Evolutionary conservation across 129 eudicot genomes (phyloP), one percentile per base, ranked within the genome.

Genomic region (Cynara cardunculus): DNA sequence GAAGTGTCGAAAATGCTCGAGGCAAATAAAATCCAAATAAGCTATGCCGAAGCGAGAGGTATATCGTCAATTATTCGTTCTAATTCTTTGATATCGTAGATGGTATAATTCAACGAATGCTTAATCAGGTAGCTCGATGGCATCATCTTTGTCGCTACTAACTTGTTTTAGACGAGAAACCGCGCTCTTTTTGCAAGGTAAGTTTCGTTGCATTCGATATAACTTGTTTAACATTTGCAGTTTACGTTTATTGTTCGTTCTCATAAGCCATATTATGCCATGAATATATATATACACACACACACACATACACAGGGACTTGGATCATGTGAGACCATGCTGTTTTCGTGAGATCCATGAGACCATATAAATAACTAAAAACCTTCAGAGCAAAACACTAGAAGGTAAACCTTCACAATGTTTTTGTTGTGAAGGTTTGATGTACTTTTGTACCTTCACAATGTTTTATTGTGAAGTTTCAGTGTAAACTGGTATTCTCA

Each of bases 1-100:
- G 98, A 92, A 66, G 92, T 94, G 25, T 85, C 87, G n/a, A 94
- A 92, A 74, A 92, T 94, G 97, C 93, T 94, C 6, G 98, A 94
- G 89, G 90, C 89, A 1, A 94, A 77, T 84, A 92, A 92, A 82
- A 92, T 94, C 72, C 89, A 84, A 41, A 87, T 91, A 27, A 96
- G 92, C 39, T 91, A 87, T 83, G 80, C 89, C 7, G 96, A 91
- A 59, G 89, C 96, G 1, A 87, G 87, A 90, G 96, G 97, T 94
- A 85, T 71, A 5, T 34, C 39, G 2, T 2, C 56, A 25, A 26
- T 76, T 25, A 18, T 49, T 49, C 2, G 22, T 26, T 46, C 9
- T 30, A 4, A 16, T 32, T 13, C 70, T 21, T 73, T 31, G 64
- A 7, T 24, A 31, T 27, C 4, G 53, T 62, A 56, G n/a, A 56